phyloP scores from a whole-genome alignment of 352 stramenopile genomes.

The Globisporangium apiculatum region DNA sequence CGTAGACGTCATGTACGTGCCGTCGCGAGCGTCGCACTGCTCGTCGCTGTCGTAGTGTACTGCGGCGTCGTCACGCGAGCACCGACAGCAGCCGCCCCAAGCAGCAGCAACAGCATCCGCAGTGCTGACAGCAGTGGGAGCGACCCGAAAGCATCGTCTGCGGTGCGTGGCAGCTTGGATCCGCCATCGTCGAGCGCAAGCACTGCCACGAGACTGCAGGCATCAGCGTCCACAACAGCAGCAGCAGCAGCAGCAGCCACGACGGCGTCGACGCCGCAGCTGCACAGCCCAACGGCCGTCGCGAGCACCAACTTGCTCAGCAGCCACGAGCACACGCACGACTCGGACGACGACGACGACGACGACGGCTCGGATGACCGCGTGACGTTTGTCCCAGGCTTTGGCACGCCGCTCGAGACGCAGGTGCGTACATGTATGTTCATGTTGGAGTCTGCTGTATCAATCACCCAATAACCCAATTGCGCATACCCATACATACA shows the following conservation, averaged over 20 bases:
- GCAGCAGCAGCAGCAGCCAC: constrained; percentile 4
- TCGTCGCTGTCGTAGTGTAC: constrained; percentile 11
- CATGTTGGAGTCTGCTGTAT: no score
- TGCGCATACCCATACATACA: no score
- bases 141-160: background rate
- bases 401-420: constrained; percentile 57
- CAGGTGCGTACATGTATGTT: constrained; percentile 24
- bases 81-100: background rate
- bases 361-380: constrained; percentile 23
- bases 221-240: constrained; percentile 3
- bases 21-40: constrained; percentile 15
- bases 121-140: constrained; percentile 10
- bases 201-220: background rate
- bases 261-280: background rate
- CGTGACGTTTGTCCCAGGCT: constrained; percentile 60
- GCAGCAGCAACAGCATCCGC: background rate
- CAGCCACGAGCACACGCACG: constrained; percentile 2
- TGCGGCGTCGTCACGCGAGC: constrained; percentile 3
- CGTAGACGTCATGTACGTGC: constrained; percentile 18
- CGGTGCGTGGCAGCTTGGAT: background rate
- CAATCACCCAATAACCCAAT: no score
- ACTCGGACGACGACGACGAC: background rate
- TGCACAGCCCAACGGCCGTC: constrained; percentile 1
- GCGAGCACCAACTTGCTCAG: constrained; percentile 7
- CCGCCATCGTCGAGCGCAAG: background rate